Conservation (phyloP, 495 filamentous ascomycete species). For the Amniculicola lignicola region DNA sequence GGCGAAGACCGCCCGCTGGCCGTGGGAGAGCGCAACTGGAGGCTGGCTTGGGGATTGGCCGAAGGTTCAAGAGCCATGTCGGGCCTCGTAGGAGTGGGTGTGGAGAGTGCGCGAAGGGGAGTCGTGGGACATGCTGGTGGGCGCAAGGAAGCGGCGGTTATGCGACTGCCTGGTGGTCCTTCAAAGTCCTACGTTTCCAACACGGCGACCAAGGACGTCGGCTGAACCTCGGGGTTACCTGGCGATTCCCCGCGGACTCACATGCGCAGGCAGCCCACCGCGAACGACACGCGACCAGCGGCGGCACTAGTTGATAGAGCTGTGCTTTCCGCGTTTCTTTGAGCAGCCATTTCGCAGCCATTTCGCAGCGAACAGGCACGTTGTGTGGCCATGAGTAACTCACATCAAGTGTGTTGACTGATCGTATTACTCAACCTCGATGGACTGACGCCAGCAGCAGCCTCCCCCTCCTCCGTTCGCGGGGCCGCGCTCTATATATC, state of each 20-base stretch:
- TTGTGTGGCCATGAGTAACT: constrained; percentile 6
- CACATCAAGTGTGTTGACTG: constrained; percentile 1
- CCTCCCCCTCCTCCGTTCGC: constrained; percentile 1
- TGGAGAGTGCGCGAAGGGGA: constrained; percentile 1
- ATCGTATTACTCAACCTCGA: not conserved
- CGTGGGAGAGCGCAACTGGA: constrained; percentile 38
- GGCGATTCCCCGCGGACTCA: too few relatives aligned
- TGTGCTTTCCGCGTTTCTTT: too few relatives aligned
- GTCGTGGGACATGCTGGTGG: constrained; percentile 26
- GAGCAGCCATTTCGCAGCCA: too few relatives aligned
- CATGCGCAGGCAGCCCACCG: too few relatives aligned
- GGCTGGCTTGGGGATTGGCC: constrained; percentile 29
- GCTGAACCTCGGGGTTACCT: too few relatives aligned
- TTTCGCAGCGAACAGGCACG: too few relatives aligned
- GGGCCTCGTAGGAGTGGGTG: constrained; percentile 14
- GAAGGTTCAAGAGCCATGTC: constrained; percentile 40
- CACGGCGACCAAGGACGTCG: too few relatives aligned
- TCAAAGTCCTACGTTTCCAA: constrained; percentile 18
- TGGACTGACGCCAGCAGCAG: constrained; percentile 14
- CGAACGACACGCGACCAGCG: too few relatives aligned
- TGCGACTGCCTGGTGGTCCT: constrained; percentile 1
- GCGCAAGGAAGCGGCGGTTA: not conserved
- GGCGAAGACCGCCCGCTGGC: constrained; percentile 44
- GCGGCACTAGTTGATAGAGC: too few relatives aligned
- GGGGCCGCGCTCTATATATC: constrained; percentile 4